Evolutionary conservation across 345 rosid genomes (phyloP).

Genomic region (Linum lewisii): DNA sequence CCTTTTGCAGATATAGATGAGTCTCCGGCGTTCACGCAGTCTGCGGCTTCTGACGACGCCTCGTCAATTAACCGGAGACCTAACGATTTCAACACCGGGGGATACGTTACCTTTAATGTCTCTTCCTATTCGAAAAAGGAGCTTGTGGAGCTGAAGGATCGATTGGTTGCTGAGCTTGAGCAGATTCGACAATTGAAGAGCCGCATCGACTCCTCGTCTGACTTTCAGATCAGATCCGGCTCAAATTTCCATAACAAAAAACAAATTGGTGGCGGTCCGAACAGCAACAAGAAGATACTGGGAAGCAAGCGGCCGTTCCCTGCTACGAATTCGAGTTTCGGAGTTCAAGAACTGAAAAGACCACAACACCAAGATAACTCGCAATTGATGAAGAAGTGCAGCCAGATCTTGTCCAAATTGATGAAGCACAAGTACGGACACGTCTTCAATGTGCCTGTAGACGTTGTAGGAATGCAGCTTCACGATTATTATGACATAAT

Average conservation of each 20-base stretch:
- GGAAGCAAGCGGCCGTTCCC: slow-evolving; percentile 22
- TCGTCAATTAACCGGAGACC: slow-evolving; percentile 17
- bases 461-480: slow-evolving; percentile 26
- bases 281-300: slow-evolving; percentile 12
- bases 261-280: not conserved
- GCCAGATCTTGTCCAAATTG: slow-evolving; percentile 30
- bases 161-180: slow-evolving; percentile 29
- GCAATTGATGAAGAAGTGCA: slow-evolving; percentile 22
- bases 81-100: slow-evolving; percentile 7
- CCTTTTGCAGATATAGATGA: slow-evolving; percentile 12
- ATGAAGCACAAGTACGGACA: slow-evolving; percentile 41
- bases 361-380: slow-evolving; percentile 13
- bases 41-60: slow-evolving; percentile 6
- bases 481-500: slow-evolving; percentile 37
- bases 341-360: not conserved
- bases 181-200: slow-evolving; percentile 26
- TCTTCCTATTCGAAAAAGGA: slow-evolving; percentile 20
- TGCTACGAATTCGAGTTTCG: not conserved
- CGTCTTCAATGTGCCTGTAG: slow-evolving; percentile 43
- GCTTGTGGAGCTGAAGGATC: slow-evolving; percentile 29
- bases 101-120: slow-evolving; percentile 22
- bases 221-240: slow-evolving; percentile 9
- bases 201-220: slow-evolving; percentile 19
- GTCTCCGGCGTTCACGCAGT: slow-evolving; percentile 7
- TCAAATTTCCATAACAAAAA: not conserved